These are phyloP conservation scores for Solanum bulbocastanum DNA, from an alignment of 257 asterid species.

Conservation along the genomic window DNA sequence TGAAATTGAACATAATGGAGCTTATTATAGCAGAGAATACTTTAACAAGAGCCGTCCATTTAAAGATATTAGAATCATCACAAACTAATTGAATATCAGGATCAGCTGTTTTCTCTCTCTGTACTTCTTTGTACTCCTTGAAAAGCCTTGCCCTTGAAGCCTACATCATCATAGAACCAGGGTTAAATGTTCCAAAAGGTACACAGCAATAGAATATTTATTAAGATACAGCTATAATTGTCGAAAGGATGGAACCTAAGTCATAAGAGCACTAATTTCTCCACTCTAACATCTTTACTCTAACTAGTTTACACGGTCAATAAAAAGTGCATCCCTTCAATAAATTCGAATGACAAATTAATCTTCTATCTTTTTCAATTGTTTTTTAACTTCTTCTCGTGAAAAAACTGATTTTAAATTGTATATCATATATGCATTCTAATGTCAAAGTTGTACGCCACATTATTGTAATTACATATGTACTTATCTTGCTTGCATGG, in stretches of 20 bases:
- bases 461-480: neutral
- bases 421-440: neutral
- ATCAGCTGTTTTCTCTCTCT: constrained; percentile 83
- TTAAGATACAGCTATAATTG: neutral
- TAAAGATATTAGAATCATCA: constrained; percentile 86
- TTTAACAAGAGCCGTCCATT: constrained; percentile 97
- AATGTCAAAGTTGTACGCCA: neutral
- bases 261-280: neutral
- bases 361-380: neutral
- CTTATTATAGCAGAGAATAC: constrained; percentile 15
- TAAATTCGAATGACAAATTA: neutral
- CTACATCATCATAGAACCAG: constrained; percentile 17
- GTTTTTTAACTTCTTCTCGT: neutral
- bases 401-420: neutral
- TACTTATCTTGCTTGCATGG: neutral
- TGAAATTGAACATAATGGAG: neutral
- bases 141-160: constrained; percentile 95
- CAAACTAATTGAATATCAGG: constrained; percentile 95
- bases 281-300: neutral
- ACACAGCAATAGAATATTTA: neutral
- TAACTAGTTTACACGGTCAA: neutral
- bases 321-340: neutral
- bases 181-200: neutral
- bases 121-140: constrained; percentile 97
- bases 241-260: neutral